Percentiles rank a stretch among this genome's conserved stretches.
These are phyloP conservation scores for Termitomyces sp. DNA, from an alignment of 768 basidiomycete species.

Conservation along the genomic window DNA sequence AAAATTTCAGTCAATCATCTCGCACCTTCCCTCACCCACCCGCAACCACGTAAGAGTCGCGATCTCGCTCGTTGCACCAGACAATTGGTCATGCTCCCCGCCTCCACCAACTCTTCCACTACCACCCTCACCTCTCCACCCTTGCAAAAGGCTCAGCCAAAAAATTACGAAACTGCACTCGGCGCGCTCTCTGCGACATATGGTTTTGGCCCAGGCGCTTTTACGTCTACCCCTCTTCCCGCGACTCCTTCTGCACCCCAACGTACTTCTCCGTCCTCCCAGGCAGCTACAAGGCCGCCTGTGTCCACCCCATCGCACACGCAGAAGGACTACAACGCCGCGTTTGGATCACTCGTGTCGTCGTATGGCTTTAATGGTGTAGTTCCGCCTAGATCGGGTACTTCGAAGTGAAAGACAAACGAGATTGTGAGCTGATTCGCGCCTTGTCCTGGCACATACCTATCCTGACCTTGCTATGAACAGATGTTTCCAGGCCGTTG, in stretches of 20 bases:
- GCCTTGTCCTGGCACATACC: neutral
- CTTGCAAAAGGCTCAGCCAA: slow-evolving; percentile 1
- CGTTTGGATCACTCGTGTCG: slow-evolving; percentile 9
- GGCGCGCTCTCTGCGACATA: slow-evolving; percentile 16
- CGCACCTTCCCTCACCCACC: neutral
- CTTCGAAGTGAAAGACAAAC: neutral
- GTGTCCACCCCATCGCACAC: neutral
- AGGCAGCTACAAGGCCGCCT: neutral
- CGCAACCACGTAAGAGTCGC: too few relatives aligned
- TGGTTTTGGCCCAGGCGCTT: slow-evolving; percentile 11
- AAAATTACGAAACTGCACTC: slow-evolving; percentile 22
- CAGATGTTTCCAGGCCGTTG: neutral
- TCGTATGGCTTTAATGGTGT: slow-evolving; percentile 10
- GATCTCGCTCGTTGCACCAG: neutral
- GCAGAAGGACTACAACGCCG: slow-evolving; percentile 10
- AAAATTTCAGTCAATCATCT: neutral
- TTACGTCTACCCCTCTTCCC: neutral
- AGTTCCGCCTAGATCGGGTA: neutral
- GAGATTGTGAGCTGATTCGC: neutral
- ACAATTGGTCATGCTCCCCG: slow-evolving; percentile 1
- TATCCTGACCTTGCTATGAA: neutral
- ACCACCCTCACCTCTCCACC: neutral
- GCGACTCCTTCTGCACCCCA: neutral
- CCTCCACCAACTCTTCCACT: slow-evolving; percentile 8
- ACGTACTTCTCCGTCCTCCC: neutral